These are phyloP conservation scores for Plasmodium relictum DNA, from an alignment of 169 alveolate species.

Conservation along the genomic window DNA sequence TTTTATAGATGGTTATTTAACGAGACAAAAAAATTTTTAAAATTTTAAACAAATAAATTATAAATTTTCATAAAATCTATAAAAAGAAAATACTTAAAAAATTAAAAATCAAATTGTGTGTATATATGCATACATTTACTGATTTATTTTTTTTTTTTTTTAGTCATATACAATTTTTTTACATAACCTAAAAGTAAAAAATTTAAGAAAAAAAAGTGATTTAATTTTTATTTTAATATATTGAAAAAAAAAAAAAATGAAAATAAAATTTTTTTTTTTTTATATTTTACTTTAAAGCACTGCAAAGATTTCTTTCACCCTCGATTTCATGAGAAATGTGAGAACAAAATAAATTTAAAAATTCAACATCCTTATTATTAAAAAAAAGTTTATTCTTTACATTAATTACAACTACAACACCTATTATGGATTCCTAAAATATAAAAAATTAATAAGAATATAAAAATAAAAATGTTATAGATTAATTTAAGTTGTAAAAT, in stretches of 20 bases:
- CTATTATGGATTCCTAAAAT: conserved; percentile 28
- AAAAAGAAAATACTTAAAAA: neutral
- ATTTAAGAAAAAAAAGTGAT: neutral
- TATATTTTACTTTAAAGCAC: conserved; percentile 12
- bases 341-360: conserved; percentile 31
- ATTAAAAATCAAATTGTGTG: neutral
- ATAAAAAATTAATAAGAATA: neutral
- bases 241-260: conserved; percentile 2
- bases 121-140: neutral
- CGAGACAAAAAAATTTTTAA: conserved; percentile 47
- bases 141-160: neutral
- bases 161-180: conserved; percentile 53
- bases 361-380: conserved; percentile 33
- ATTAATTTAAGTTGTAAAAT: too few relatives aligned
- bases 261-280: neutral
- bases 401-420: conserved; percentile 29
- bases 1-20: conserved; percentile 52
- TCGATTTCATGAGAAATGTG: conserved; percentile 55
- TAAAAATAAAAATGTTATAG: neutral
- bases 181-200: conserved; percentile 49
- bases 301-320: neutral
- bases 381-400: conserved; percentile 20
- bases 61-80: neutral
- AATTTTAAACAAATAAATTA: neutral
- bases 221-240: neutral